Evolutionary conservation across 1,284 basidiomycete species (phyloP).

Genomic region (Abortiporus biennis): DNA sequence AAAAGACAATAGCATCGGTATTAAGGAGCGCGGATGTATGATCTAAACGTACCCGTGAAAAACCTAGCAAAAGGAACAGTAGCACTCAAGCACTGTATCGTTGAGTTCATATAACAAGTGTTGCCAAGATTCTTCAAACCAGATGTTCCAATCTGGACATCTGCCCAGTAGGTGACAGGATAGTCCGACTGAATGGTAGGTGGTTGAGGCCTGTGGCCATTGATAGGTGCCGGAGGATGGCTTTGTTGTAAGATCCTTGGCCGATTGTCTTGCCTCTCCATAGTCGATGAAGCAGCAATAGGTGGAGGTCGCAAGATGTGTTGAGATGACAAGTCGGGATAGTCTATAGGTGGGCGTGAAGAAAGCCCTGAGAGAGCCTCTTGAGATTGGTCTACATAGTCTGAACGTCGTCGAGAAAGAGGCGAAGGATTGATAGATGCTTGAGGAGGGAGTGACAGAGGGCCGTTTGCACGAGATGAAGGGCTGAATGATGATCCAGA

Average conservation of each 20-base stretch:
- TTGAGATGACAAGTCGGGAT: slow-evolving; percentile 63
- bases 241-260: slow-evolving; percentile 36
- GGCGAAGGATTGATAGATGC: slow-evolving; percentile 73
- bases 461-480: slow-evolving; percentile 23
- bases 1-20: slow-evolving; percentile 9
- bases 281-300: slow-evolving; percentile 55
- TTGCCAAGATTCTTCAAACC: slow-evolving; percentile 97
- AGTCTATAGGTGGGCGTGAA: slow-evolving; percentile 64
- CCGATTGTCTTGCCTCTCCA: slow-evolving; percentile 67
- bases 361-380: slow-evolving; percentile 53
- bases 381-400: slow-evolving; percentile 75
- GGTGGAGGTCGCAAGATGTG: slow-evolving; percentile 74
- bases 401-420: slow-evolving; percentile 68
- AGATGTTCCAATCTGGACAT: slow-evolving; percentile 73
- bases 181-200: slow-evolving; percentile 68
- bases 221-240: slow-evolving; percentile 22
- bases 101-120: slow-evolving; percentile 99
- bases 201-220: slow-evolving; percentile 33
- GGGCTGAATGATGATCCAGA: slow-evolving; percentile 31
- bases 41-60: slow-evolving; percentile 64
- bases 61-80: slow-evolving; percentile 88
- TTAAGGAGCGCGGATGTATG: background rate
- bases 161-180: slow-evolving; percentile 75
- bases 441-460: slow-evolving; percentile 63
- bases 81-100: slow-evolving; percentile 91